Evolutionary conservation across 2,329 filamentous ascomycete species (phyloP), one percentile per base, ranked within the genome.

Genomic region (Colletotrichum cordylinicola): DNA sequence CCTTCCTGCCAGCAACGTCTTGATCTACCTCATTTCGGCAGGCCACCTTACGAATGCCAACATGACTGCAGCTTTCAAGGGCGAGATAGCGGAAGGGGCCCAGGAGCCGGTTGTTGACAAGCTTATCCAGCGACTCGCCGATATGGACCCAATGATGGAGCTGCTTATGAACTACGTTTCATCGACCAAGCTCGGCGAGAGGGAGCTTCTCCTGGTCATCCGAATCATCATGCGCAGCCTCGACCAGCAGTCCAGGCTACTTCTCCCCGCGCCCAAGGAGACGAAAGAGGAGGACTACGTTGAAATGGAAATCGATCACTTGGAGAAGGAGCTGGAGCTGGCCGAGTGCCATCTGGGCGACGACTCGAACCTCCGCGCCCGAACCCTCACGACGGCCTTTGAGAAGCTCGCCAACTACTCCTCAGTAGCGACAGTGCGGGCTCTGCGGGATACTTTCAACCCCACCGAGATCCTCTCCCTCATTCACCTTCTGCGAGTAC

Each of bases 401-500:
- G 90, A 91, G 66, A 94, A 94, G 81, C 89, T 96, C 6, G 92
- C 92, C 81, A 89, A 89, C 27, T 94, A 94, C 78, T 91, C 94
- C 6, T 85, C 89, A 6, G 80, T 87, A 1, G 84, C 88, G 2
- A 92, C 94, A 56, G 90, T 94, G 62, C 88, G 90, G 69, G 90
- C 91, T 4, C 88, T 96, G 60, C 92, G 93, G 55, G 87, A 88
- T 13, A 90, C 89, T 33, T 90, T 95, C 75, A 89, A 90, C 64
- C 92, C 91, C 4, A 90, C 93, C 77, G 93, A 96, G 79, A 91
- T 94, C 29, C 86, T 95, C 13, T 92, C 92, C 43, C 88, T 96
- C 69, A 93, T 96, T 79, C 91, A 94, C 78, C 87, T 96, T 8
- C 88, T 96, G 35, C 92, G 94, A 72, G 89, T 93, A 78, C 94